Base-by-base conservation (phyloP, 345 rosid species). In the Clausena lansium region DNA sequence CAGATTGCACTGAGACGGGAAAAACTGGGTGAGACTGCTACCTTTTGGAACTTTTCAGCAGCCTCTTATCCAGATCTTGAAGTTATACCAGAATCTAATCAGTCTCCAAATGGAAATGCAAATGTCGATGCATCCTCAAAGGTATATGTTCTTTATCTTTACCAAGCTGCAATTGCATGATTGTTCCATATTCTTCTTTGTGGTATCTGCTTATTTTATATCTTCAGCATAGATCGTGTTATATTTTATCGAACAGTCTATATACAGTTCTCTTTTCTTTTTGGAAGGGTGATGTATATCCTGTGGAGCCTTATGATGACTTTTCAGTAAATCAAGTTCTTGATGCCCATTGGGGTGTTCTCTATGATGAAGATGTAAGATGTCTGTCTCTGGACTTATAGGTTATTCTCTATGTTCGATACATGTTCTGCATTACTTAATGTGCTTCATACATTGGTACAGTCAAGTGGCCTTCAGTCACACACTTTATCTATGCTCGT, bases 301-400 rank as follows among this genome's bases (percentile, higher is more conserved):
- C 99, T 28, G 92, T 92, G 83, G 98, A 94, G 81, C 87, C 91
- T 36, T 85, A 81, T 78, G 87, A 86, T 54, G 77, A 78, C 75
- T 80, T 87, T 79, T n/a, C 64, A 0, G 28, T 78, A 70, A 81
- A 86, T 80, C 94, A 89, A 78, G 85, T 95, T 81, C 99, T 95
- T 55, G 97, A 95, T 81, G 95, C 99, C 74, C 98, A 93, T 32
- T 95, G 98, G 99, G 99, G 99, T 54, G 89, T 88, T 79, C 97
- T 94, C 69, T 79, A 82, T 74, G 97, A 91, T 6, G 97, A 89
- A 76, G 99, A 95, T 85, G 99, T 95, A 90, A 88, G 95, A 82
- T 60, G 38, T 35, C 55, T 17, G 45, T 60, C 52, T 79, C 64
- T 35, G 17, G 27, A 61, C 50, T 15, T 36, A 35, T 68, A 4